Percentiles rank a stretch among this genome's conserved stretches.
Conservation (phyloP, 2,329 filamentous ascomycete species). For the Pseudopithomyces maydicus region DNA sequence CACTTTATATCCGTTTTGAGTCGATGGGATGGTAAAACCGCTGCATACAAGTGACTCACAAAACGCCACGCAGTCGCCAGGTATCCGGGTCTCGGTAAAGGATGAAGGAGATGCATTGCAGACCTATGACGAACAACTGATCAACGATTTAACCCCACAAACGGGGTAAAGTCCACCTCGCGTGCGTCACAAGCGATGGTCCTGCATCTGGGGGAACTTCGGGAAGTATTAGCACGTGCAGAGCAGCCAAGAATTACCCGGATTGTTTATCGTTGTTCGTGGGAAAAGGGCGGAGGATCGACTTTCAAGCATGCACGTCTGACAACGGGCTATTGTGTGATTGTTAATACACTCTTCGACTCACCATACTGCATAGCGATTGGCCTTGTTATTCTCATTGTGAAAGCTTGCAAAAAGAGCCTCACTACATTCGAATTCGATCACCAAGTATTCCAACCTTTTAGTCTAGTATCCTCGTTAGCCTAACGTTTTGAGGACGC, state of each 20-base stretch:
- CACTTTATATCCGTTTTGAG: neutral
- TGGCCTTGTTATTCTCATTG: no score
- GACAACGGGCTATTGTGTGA: no score
- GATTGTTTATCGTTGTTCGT: neutral
- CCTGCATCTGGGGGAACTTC: neutral
- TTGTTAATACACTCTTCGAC: neutral
- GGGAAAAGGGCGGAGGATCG: neutral
- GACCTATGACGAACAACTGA: neutral
- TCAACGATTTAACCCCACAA: slow-evolving; percentile 1
- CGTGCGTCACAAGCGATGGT: neutral
- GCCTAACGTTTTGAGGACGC: no score
- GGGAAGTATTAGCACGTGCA: neutral
- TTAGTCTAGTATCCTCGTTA: no score
- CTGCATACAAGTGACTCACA: neutral
- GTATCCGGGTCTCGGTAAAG: neutral
- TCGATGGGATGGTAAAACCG: neutral
- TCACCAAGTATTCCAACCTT: no score
- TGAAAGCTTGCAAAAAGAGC: no score
- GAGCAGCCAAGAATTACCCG: neutral
- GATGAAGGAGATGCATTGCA: neutral
- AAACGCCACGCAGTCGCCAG: neutral
- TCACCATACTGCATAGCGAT: neutral
- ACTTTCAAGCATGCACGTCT: neutral
- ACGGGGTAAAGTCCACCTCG: neutral
- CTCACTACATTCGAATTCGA: no score